Evolutionary conservation across 1,139 yeast genomes (phyloP), one percentile per base, ranked within the genome.

Genomic region (Candida sojae): DNA sequence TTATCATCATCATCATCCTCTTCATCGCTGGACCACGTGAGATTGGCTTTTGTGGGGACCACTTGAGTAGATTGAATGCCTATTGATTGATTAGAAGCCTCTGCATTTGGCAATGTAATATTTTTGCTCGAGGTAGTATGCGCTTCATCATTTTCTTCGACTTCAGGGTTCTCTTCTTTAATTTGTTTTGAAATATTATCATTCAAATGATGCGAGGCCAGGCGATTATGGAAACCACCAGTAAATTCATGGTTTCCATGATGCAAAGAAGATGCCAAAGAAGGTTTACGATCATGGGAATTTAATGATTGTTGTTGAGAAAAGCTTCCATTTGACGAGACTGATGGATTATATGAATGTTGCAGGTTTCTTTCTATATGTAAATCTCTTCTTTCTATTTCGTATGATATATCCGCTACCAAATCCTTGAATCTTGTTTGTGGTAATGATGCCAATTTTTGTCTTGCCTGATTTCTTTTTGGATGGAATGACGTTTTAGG

Each of bases 391-490:
- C 97, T 80, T 60, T 87, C 91, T 44, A 92, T 88, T 66, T 95
- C 99, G 63, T 73, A 88, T 43, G 88, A 74, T 42, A 93, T 92
- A 66, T 95, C 99, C 48, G 88, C 85, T 10, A 91, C 96, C 62
- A 95, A 79, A 64, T 93, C 99, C 60, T 86, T 86, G 68, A 93
- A 93, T 51, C 98, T 71, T 9, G 85, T 69, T 48, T 86, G 84
- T 0, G 97, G 95, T 52, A 95, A 78, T 40, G 90, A 83, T 2
- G 97, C 88, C 56, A 95, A 77, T 67, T 92, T 93, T 63, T 89
- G 92, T 58, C 99, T 80, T 3, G 99, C 99, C 66, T 91, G 96
- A 65, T 95, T 95, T 61, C 99, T 79, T 63, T 91, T 92, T 33
- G 96, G 95, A 64, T 95, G 99, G 68, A 90, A 90, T 4, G 78